A percentile compares a stretch with the other conserved stretches of the same genome.
These are phyloP conservation scores for Nicotiana tomentosiformis DNA, from an alignment of 257 asterid species.

Conservation along the genomic window DNA sequence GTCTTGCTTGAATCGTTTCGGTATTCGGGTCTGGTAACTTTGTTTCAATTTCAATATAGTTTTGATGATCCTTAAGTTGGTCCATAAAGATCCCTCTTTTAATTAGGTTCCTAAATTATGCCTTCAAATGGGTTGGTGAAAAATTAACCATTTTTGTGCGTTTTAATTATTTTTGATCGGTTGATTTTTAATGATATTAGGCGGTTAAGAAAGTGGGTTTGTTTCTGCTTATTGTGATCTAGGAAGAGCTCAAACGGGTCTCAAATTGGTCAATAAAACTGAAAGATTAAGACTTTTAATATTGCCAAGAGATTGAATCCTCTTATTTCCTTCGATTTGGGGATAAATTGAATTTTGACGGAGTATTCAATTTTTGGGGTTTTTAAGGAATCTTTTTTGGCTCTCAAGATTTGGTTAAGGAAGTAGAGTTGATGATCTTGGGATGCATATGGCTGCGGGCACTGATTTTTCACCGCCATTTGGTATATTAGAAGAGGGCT, in stretches of 20 bases:
- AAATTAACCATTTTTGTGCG: no score
- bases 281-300: not conserved
- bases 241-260: not conserved
- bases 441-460: slow-evolving; percentile 62
- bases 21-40: not conserved
- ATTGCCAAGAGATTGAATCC: not conserved
- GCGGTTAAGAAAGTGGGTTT: not conserved
- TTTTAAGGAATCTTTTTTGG: not conserved
- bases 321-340: no score
- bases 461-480: slow-evolving; percentile 48
- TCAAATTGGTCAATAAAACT: not conserved
- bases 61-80: not conserved
- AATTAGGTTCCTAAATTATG: not conserved
- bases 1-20: not conserved
- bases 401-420: not conserved
- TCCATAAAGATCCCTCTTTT: not conserved
- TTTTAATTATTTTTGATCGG: not conserved
- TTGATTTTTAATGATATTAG: not conserved
- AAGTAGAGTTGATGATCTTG: slow-evolving; percentile 26
- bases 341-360: not conserved
- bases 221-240: not conserved
- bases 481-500: slow-evolving; percentile 34
- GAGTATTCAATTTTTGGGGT: not conserved
- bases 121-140: not conserved
- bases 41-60: not conserved